These are phyloP conservation scores for Galerina sulciceps DNA, from an alignment of 768 basidiomycete genomes.

Conservation along the genomic window DNA sequence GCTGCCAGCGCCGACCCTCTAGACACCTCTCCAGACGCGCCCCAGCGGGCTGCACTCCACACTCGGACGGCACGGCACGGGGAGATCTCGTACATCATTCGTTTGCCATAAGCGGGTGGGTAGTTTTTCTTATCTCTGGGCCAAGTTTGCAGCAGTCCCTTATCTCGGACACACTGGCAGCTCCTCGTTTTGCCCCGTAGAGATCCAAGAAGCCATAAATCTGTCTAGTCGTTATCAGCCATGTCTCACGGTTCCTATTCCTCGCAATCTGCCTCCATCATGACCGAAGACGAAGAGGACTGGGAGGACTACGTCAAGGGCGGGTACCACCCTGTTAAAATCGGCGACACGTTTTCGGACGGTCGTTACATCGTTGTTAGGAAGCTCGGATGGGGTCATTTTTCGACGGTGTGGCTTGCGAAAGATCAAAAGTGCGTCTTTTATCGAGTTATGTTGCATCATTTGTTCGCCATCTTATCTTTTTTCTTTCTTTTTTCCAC, in stretches of 20 bases:
- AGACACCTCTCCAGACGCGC: no score
- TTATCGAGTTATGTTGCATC: constrained; percentile 3
- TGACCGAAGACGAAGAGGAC: constrained; percentile 93
- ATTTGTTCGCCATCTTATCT: constrained; percentile 19
- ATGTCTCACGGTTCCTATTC: constrained; percentile 81
- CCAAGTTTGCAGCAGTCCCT: constrained; percentile 1
- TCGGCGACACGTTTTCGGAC: constrained; percentile 89
- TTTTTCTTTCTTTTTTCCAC: not conserved
- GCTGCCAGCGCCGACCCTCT: no score
- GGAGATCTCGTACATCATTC: not conserved
- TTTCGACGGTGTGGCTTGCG: constrained; percentile 92
- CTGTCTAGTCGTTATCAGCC: constrained; percentile 13
- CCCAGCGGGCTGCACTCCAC: not conserved
- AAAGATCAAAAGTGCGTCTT: constrained; percentile 74
- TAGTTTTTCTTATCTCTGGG: constrained; percentile 3
- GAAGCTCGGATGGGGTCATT: constrained; percentile 96
- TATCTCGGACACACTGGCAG: not conserved
- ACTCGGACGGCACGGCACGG: not conserved
- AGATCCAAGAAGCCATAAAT: not conserved
- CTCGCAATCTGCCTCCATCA: constrained; percentile 74
- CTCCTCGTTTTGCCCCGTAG: not conserved
- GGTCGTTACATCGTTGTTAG: constrained; percentile 89
- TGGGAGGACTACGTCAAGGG: constrained; percentile 86
- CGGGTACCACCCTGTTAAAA: constrained; percentile 92
- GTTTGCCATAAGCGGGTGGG: not conserved